phyloP scores from a whole-genome alignment of 176 grass and related monocot species.

The Pontederia paniculata region DNA sequence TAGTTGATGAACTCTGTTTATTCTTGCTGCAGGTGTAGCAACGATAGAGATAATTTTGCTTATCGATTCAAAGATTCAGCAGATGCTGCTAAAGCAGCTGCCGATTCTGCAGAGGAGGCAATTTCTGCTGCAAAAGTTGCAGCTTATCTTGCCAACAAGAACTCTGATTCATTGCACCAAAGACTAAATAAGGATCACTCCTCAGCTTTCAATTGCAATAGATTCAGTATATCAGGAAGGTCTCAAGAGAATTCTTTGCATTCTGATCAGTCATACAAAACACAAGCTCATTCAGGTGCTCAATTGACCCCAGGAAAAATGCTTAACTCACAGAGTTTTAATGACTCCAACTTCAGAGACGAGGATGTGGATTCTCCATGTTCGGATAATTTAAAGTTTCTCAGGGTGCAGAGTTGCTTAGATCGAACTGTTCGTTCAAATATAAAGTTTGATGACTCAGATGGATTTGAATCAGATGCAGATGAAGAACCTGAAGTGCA shows the following conservation, averaged over 20 bases:
- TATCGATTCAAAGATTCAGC: constrained; percentile 74
- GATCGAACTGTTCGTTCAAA: constrained; percentile 41
- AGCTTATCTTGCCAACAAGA: constrained; percentile 43
- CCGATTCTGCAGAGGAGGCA: constrained; percentile 67
- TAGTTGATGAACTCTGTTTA: constrained; percentile 4
- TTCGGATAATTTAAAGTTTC: constrained; percentile 31
- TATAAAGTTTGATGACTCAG: constrained; percentile 74
- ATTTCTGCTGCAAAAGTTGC: constrained; percentile 65
- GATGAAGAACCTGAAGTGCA: constrained; percentile 34
- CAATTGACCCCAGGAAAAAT: constrained; percentile 23
- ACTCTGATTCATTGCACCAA: constrained; percentile 25
- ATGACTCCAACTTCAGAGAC: not conserved
- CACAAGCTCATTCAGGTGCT: constrained; percentile 27
- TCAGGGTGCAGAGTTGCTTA: constrained; percentile 29
- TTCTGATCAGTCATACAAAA: constrained; percentile 32
- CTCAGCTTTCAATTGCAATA: not conserved
- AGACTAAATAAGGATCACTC: not conserved
- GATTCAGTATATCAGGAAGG: constrained; percentile 4
- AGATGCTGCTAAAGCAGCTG: constrained; percentile 67
- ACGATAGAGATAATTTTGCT: constrained; percentile 20
- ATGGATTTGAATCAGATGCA: constrained; percentile 34
- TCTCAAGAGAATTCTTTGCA: constrained; percentile 24
- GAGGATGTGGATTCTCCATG: constrained; percentile 6
- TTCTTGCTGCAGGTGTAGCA: constrained; percentile 17
- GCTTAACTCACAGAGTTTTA: constrained; percentile 37